These are phyloP conservation scores for Lagerstroemia speciosa DNA, from an alignment of 345 rosid species.

Conservation along the genomic window DNA sequence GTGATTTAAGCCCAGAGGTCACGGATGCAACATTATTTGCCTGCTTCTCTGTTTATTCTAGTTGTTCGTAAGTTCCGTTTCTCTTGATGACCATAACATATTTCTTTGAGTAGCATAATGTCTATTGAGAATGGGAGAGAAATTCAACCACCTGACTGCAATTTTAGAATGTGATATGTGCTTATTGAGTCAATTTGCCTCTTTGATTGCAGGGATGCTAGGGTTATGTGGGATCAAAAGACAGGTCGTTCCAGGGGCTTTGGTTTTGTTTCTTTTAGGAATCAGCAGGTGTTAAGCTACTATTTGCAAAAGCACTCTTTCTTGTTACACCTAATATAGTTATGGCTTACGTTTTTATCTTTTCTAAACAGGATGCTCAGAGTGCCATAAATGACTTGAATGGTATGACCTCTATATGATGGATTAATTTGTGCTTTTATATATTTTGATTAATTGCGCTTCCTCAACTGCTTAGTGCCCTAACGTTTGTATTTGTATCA, in stretches of 20 bases:
- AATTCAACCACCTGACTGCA: neutral
- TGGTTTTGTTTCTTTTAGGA: slow-evolving; percentile 86
- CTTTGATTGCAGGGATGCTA: slow-evolving; percentile 48
- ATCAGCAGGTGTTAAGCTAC: slow-evolving; percentile 43
- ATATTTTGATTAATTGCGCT: neutral
- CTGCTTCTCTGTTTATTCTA: slow-evolving; percentile 58
- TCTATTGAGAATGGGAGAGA: neutral
- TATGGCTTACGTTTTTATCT: neutral
- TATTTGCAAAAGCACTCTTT: neutral
- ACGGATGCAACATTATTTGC: slow-evolving; percentile 79
- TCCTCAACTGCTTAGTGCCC: neutral
- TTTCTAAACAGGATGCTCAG: slow-evolving; percentile 66
- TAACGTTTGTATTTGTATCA: neutral
- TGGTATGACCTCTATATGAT: slow-evolving; percentile 33
- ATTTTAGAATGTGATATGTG: neutral
- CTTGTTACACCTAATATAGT: neutral
- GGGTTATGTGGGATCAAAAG: slow-evolving; percentile 98
- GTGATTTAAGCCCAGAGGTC: slow-evolving; percentile 91
- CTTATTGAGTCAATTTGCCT: neutral
- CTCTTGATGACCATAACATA: neutral
- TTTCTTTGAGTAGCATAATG: neutral
- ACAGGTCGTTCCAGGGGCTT: slow-evolving; percentile 92
- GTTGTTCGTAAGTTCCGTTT: slow-evolving; percentile 64
- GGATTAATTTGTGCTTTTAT: neutral
- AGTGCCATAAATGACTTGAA: slow-evolving; percentile 74